Base-by-base conservation (phyloP, 179 eudicot genomes). In the Drosera spatulata region DNA sequence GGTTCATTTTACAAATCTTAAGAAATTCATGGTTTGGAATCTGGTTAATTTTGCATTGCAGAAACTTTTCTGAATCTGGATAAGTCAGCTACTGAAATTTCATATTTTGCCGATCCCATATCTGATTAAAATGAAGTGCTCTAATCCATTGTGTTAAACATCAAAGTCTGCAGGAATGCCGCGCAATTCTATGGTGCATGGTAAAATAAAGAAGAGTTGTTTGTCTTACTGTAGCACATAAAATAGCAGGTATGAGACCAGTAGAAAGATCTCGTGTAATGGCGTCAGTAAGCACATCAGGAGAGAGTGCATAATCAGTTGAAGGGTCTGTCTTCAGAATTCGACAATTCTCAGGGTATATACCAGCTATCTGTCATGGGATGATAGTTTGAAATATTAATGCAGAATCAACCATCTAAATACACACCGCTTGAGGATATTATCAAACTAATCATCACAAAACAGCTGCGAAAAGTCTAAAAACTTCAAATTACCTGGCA, bases 161-260 rank as follows among this genome's bases (percentile, higher is more conserved):
- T 22, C 33, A 22, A 43, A 43, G 45, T 43, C 45, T 4, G 8
- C 8, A 43, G 8, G 45, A 43, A 43, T 4, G 8, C 8, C 1
- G 8, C 2, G 8, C 8, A 43, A 43, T 7, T 43, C 5, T 2
- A 43, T 4, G 6, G 45, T 43, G 8, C 45, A 44, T 4, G 37
- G 10, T 4, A 22, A 51, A 14, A n/a, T n/a, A 51, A 51, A 12
- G 5, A 2, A 5, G 55, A 5, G 7, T 51, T 39, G 49, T 22
- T 56, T 57, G 61, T 52, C 98, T 86, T 81, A 91, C 98, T 41
- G 96, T 79, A 61, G 95, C 95, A 75, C 95, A 76, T 58, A 91
- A 75, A 75, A 91, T 68, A 69, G 79, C 77, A 44, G 98, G 96
- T 67, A 80, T 75, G 69, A 88, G 80, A 67, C 95, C 96, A 73